Evolutionary conservation across 768 basidiomycete species (phyloP), one percentile per base, ranked within the genome.

Genomic region (Lactifluus hygrophoroides): DNA sequence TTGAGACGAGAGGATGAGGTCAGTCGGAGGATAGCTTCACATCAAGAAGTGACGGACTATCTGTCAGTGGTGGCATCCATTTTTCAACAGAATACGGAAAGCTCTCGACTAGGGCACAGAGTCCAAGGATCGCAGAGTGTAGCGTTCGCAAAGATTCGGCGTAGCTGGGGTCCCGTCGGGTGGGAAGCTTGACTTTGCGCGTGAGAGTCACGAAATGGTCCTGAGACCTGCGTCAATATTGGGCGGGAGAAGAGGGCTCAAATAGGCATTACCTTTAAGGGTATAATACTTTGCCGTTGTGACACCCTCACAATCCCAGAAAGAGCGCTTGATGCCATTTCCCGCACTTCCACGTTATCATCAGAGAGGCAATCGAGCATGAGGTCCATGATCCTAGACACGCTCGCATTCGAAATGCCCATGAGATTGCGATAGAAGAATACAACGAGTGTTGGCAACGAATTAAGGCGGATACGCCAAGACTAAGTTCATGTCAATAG

Each of bases 401-500:
- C 79, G 37, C 81, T 82, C 19, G 77, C 72, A 48, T 84, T 78
- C 37, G 89, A 82, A 48, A 94, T 81, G 54, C 84, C 80, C 58
- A 92, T 72, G 56, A 94, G 78, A 68, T 94, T 93, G 47, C 92
- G 82, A 71, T 93, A 94, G 76, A 92, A 94, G 71, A 94, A 90
- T 35, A 93, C 85, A 30, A 90, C 85, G 60, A 96, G 72, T 28
- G 88, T 84, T n/a, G 93, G 93, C 57, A 95, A 74, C 21, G 88
- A 86, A 71, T 93, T 87, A 35, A 92, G 76, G 4, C 91, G 85
- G 66, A 94, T 91, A 54, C 90, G 81, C 93, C 93, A 96, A 7
- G 90, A 92, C 90, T 93, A 57, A 13, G 14, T 28, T 23, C 35
- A 43, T n/a, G 60, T 37, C 14, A 40, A 34, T 32, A 47, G 58